Conservation (phyloP, 2,329 filamentous ascomycete species). For the Aspergillus vadensis region DNA sequence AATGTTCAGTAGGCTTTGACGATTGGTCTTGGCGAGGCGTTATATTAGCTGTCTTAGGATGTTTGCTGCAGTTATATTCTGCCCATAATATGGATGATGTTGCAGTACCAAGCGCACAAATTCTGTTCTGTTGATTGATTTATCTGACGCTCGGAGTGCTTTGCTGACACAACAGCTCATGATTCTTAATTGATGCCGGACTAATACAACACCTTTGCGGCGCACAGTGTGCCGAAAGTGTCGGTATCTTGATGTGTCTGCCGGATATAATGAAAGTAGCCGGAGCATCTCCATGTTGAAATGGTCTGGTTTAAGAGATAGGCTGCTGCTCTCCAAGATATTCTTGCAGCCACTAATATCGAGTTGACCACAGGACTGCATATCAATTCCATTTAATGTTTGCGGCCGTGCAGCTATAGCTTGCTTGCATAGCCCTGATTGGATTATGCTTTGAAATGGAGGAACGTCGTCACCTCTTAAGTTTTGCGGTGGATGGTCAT, state of each 20-base stretch:
- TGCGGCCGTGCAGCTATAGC: background rate
- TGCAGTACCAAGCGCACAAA: no score
- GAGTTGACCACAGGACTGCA: background rate
- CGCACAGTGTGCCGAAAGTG: background rate
- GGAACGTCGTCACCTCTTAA: background rate
- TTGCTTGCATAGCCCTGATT: background rate
- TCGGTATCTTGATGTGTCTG: background rate
- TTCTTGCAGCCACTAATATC: background rate
- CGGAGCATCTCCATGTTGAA: background rate
- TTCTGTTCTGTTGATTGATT: no score
- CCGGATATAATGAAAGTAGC: background rate
- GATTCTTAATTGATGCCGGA: background rate
- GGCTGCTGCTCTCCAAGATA: background rate
- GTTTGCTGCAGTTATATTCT: no score
- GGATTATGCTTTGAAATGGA: background rate
- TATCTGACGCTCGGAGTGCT: no score
- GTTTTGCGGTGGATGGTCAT: background rate
- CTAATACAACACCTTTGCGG: background rate
- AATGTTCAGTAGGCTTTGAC: no score
- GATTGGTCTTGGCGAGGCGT: no score
- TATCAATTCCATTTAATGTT: background rate
- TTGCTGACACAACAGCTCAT: background rate
- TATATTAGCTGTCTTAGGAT: no score
- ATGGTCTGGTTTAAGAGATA: background rate
- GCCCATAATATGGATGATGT: no score